phyloP scores from a whole-genome alignment of 169 alveolate genomes.

The Ichthyophthirius multifiliis region DNA sequence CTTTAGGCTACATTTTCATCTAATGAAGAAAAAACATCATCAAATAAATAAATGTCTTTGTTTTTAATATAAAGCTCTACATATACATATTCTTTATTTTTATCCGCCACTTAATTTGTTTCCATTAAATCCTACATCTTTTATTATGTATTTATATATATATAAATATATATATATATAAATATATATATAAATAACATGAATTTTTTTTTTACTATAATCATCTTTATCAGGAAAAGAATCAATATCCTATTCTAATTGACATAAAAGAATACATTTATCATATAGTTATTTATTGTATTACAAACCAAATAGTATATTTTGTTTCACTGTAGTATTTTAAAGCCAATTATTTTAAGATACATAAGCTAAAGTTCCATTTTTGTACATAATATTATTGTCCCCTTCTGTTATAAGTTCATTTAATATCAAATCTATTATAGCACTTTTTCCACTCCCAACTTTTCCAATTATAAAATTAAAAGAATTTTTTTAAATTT shows the following conservation, averaged over 20 bases:
- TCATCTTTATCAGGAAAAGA: conserved; percentile 46
- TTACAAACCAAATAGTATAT: conserved; percentile 48
- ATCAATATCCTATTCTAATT: conserved; percentile 43
- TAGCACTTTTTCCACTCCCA: conserved; percentile 71
- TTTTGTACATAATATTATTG: conserved; percentile 14
- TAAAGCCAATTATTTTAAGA: conserved; percentile 54
- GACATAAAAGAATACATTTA: conserved; percentile 32
- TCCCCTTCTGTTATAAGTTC: conserved; percentile 13
- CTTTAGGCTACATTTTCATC: conserved; percentile 49
- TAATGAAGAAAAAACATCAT: conserved; percentile 50
- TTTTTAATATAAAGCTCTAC: conserved; percentile 53
- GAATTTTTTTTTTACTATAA: conserved; percentile 20
- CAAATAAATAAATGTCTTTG: conserved; percentile 49
- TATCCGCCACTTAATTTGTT: conserved; percentile 51
- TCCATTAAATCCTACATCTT: conserved; percentile 35
- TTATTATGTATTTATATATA: too few species aligned
- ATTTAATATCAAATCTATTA: conserved; percentile 59
- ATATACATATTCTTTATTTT: conserved; percentile 43
- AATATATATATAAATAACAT: neutral
- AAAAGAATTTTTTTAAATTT: conserved; percentile 48
- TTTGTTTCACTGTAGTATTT: conserved; percentile 51
- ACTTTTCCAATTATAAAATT: conserved; percentile 59
- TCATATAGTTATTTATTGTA: conserved; percentile 37
- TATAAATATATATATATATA: neutral
- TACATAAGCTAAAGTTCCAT: conserved; percentile 43